These are phyloP conservation scores for Didymella glomerata DNA, from an alignment of 2,329 filamentous ascomycete species.

Conservation along the genomic window DNA sequence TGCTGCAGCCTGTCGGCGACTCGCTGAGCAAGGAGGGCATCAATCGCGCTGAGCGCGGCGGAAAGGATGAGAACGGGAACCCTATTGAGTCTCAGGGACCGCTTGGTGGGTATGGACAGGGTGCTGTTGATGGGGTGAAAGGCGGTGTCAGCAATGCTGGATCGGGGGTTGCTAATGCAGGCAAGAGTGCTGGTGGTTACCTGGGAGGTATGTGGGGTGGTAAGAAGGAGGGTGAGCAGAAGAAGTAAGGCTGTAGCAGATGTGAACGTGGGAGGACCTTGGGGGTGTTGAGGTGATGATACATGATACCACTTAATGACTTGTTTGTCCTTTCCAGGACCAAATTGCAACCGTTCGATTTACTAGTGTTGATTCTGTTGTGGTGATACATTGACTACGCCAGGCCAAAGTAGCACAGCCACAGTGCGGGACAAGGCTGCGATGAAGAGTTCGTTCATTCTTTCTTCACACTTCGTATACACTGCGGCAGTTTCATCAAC, in stretches of 20 bases:
- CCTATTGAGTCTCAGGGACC: slow-evolving; percentile 53
- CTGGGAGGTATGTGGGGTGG: slow-evolving; percentile 36
- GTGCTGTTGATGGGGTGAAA: slow-evolving; percentile 47
- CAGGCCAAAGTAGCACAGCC: too few relatives aligned
- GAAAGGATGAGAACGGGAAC: slow-evolving; percentile 67
- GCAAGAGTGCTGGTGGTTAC: slow-evolving; percentile 40
- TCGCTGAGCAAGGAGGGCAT: slow-evolving; percentile 69
- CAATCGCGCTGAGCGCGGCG: slow-evolving; percentile 70
- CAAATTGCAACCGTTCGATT: not conserved
- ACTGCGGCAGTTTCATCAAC: too few relatives aligned
- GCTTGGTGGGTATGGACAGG: slow-evolving; percentile 44
- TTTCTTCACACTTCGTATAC: too few relatives aligned
- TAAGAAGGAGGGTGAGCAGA: slow-evolving; percentile 33
- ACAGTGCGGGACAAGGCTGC: too few relatives aligned
- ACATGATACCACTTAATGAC: slow-evolving; percentile 8
- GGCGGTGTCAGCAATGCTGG: slow-evolving; percentile 33
- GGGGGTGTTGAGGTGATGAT: not conserved
- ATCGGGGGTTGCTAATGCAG: slow-evolving; percentile 22
- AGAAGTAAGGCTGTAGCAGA: slow-evolving; percentile 18
- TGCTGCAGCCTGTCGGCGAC: slow-evolving; percentile 71
- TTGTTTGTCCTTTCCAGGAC: not conserved
- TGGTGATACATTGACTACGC: too few relatives aligned
- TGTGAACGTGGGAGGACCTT: not conserved
- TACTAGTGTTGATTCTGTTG: too few relatives aligned
- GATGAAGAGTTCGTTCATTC: too few relatives aligned